Evolutionary conservation across 2,329 filamentous ascomycete genomes (phyloP), one percentile per base, ranked within the genome.

Genomic region (Botryotinia convoluta): DNA sequence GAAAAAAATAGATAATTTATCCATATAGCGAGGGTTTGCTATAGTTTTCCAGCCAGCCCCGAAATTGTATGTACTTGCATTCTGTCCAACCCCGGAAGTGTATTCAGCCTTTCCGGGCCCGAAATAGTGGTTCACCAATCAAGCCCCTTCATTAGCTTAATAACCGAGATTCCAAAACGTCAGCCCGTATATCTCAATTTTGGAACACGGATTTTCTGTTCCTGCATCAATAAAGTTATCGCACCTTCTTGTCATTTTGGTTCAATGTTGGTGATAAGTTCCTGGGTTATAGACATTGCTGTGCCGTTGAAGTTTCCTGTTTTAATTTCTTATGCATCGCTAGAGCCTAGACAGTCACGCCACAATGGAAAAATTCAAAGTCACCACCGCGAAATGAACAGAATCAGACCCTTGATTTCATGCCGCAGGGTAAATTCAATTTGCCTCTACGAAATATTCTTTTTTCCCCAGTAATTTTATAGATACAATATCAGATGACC

Each of bases 81-180:
- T 45, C 18, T 63, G 22, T 63, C 57, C 35, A 39, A 37, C 29
- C 26, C 69, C 51, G 69, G 64, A 54, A 68, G 45, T 63, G 44
- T 35, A 39, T 63, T 63, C 42, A 39, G 57, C 26, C 14, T 35
- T 37, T 51, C 57, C 69, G 42, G 57, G 29, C 69, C 69, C 69
- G 42, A 45, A 48, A 29, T 32, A 63, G 35, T 37, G 69, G 69
- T 51, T 68, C 69, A 44, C 69, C 69, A 71, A 71, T 51, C 22
- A 51, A 37, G 45, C 44, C 69, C 57, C 69, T 71, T 71, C 54
- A 71, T 62, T 18, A n/a, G 18, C 39, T 62, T 45, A 37, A 62
- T 70, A 70, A 37, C 68, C 69, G 57, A 71, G 45, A 70, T 70
- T 70, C 12, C 29, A 20, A 45, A 71, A 71, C 26, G 42, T 71